Evolutionary conservation across 352 stramenopile genomes (phyloP).

Genomic region (Globisporangium camurandrum): DNA sequence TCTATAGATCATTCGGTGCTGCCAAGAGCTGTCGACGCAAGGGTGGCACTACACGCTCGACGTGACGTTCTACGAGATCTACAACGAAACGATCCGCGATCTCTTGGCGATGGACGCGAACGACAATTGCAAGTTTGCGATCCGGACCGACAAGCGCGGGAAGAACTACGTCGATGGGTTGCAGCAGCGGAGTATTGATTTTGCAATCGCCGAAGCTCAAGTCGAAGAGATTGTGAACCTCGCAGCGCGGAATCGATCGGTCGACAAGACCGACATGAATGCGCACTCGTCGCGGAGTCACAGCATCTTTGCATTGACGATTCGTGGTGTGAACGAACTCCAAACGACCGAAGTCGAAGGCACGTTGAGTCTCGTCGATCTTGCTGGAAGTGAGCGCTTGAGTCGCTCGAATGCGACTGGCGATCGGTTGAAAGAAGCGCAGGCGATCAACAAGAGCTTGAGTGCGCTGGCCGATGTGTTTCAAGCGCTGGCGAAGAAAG

Average conservation of each 20-base stretch:
- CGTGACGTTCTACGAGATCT: conserved; percentile 99
- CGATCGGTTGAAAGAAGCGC: conserved; percentile 93
- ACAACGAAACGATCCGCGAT: conserved; percentile 99
- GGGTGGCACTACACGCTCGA: conserved; percentile 95
- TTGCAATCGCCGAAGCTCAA: conserved; percentile 76
- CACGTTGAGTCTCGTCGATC: conserved; percentile 89
- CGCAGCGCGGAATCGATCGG: conserved; percentile 91
- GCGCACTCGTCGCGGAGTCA: conserved; percentile 96
- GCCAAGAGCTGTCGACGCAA: conserved; percentile 56
- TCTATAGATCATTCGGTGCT: conserved; percentile 71
- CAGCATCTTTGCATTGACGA: conserved; percentile 97
- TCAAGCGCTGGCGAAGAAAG: conserved; percentile 94
- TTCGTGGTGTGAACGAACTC: conserved; percentile 78
- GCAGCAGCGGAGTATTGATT: conserved; percentile 70
- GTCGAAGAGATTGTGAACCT: conserved; percentile 84
- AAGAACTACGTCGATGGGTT: conserved; percentile 88
- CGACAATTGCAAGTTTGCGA: conserved; percentile 61
- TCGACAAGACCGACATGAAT: conserved; percentile 98
- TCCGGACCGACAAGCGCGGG: conserved; percentile 73
- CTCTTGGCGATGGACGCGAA: conserved; percentile 77
- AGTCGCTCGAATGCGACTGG: conserved; percentile 89
- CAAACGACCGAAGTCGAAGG: conserved; percentile 89
- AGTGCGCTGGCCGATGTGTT: conserved; percentile 99
- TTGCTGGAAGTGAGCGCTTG: conserved; percentile 95
- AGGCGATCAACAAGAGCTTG: conserved; percentile 99